Percentiles rank a stretch among this genome's conserved stretches.
phyloP scores from a whole-genome alignment of 1,284 basidiomycete genomes.

The Malassezia vespertilionis region DNA sequence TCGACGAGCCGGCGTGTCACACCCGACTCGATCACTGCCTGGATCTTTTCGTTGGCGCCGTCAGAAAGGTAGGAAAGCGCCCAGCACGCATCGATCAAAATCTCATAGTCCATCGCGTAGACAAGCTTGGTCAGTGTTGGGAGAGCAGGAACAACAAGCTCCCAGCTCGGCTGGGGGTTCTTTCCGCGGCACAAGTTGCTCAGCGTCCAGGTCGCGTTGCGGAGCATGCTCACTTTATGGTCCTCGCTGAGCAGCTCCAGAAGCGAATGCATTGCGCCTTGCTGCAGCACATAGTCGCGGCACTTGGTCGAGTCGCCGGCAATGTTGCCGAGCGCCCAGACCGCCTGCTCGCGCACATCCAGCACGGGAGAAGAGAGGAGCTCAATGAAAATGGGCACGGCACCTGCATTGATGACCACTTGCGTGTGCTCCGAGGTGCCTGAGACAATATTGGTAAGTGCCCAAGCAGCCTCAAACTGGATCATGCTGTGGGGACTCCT shows the following conservation, averaged over 20 bases:
- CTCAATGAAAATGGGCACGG: constrained; percentile 89
- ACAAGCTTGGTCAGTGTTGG: constrained; percentile 94
- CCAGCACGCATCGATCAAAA: constrained; percentile 99
- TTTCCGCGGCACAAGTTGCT: constrained; percentile 48
- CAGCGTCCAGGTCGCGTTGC: constrained; percentile 48
- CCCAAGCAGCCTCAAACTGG: constrained; percentile 98
- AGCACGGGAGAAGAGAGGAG: constrained; percentile 43
- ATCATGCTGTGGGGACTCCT: constrained; percentile 81
- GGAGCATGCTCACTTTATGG: constrained; percentile 47
- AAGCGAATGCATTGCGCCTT: constrained; percentile 41
- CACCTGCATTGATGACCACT: constrained; percentile 86
- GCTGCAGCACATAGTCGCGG: constrained; percentile 42
- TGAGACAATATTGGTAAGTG: constrained; percentile 97
- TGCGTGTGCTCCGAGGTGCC: constrained; percentile 97
- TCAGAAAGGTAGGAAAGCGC: constrained; percentile 99
- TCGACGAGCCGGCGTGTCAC: constrained; percentile 96
- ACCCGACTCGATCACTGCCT: constrained; percentile 96
- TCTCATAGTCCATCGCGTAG: constrained; percentile 97
- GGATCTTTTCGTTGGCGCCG: constrained; percentile 98
- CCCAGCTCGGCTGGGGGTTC: constrained; percentile 46
- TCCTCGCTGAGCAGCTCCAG: constrained; percentile 44
- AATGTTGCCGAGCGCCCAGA: constrained; percentile 47
- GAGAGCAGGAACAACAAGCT: constrained; percentile 70
- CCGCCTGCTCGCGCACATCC: constrained; percentile 47
- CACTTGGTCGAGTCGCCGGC: constrained; percentile 46